A percentile compares a stretch with the other conserved stretches of the same genome.
Evolutionary conservation across 345 rosid genomes (phyloP).

Genomic region (Corymbia maculata): DNA sequence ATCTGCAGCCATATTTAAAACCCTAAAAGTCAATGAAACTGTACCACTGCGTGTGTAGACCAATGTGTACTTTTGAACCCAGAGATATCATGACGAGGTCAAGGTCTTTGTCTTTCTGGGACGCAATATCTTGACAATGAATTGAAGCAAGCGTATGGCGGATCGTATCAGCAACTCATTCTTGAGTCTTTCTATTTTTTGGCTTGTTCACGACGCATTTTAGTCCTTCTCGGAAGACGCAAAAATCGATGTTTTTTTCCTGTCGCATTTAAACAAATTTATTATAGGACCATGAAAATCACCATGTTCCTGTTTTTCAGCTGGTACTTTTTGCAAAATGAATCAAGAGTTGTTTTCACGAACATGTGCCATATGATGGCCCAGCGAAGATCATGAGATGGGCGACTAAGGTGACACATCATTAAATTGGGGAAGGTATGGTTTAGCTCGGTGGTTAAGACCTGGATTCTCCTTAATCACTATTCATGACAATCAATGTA

Average conservation of each 20-base stretch:
- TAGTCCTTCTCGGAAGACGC: background rate
- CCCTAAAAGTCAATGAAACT: background rate
- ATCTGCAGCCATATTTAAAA: background rate
- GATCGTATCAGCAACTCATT: background rate
- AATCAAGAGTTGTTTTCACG: background rate
- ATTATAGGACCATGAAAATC: background rate
- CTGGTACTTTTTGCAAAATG: background rate
- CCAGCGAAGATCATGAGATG: background rate
- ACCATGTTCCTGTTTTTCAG: background rate
- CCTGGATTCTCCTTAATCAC: background rate
- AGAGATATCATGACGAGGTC: background rate
- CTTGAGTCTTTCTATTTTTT: background rate
- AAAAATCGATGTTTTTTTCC: background rate
- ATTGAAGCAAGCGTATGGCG: background rate
- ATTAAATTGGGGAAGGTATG: background rate
- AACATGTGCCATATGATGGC: background rate
- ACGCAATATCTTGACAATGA: background rate
- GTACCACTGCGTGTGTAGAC: background rate
- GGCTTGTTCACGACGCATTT: background rate
- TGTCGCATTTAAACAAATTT: background rate
- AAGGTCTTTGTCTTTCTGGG: background rate
- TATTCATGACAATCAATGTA: background rate
- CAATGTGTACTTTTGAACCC: background rate
- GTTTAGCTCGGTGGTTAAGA: background rate
- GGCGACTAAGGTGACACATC: background rate